Percentiles rank a stretch among this genome's conserved stretches.
Evolutionary conservation across 805 yeast genomes (phyloP).

Genomic region (Metschnikowia cubensis): DNA sequence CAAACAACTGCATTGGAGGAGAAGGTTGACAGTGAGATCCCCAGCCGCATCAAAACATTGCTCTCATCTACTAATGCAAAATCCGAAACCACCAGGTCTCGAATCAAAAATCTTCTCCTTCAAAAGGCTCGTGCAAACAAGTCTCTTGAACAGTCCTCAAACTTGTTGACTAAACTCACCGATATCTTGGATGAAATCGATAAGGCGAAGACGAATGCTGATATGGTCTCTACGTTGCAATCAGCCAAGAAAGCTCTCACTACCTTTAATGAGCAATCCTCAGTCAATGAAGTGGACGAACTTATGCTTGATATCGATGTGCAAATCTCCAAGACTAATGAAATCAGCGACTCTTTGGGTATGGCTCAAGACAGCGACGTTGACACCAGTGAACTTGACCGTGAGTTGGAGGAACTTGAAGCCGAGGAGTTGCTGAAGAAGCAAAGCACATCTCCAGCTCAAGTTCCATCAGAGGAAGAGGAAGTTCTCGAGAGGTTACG

Average conservation of each 20-base stretch:
- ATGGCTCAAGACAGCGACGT: background rate
- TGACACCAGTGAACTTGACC: conserved; percentile 28
- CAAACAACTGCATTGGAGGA: conserved; percentile 19
- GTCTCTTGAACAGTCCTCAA: conserved; percentile 19
- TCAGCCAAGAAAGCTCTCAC: conserved; percentile 25
- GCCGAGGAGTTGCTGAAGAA: background rate
- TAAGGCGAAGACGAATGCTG: conserved; percentile 30
- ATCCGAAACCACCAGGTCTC: conserved; percentile 15
- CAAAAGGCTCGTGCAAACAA: conserved; percentile 14
- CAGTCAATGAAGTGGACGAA: conserved; percentile 25
- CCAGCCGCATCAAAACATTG: conserved; percentile 14
- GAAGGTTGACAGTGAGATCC: conserved; percentile 18
- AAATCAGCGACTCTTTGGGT: conserved; percentile 13
- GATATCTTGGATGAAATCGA: conserved; percentile 30
- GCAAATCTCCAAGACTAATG: conserved; percentile 27
- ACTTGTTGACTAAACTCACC: conserved; percentile 20
- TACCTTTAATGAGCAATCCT: conserved; percentile 25
- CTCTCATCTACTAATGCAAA: conserved; percentile 7
- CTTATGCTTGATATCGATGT: conserved; percentile 28
- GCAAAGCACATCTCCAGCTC: background rate
- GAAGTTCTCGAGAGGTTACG: background rate
- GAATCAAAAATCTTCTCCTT: conserved; percentile 18
- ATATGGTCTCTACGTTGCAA: conserved; percentile 24
- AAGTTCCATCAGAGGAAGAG: background rate
- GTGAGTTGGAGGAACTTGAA: conserved; percentile 21